Percentiles rank a stretch among this genome's conserved stretches.
Conservation (phyloP, 208 protist genomes). For the Trichomonas gallinae region DNA sequence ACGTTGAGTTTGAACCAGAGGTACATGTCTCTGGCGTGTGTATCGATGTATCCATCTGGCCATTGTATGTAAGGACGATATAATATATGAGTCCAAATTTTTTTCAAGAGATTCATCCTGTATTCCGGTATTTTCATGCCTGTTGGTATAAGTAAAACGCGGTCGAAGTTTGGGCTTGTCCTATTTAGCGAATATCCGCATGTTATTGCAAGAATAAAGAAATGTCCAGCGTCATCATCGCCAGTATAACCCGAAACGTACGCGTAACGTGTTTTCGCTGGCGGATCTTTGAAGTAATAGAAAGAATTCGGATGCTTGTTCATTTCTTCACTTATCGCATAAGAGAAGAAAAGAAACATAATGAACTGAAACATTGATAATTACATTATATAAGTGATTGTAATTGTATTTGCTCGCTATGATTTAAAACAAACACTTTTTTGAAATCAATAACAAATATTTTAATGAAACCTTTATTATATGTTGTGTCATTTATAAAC, state of each 20-base stretch:
- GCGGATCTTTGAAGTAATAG: neutral
- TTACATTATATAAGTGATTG: too few species aligned
- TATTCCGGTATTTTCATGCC: neutral
- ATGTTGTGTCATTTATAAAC: too few species aligned
- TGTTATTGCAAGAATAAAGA: neutral
- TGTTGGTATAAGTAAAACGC: neutral
- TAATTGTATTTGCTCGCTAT: too few species aligned
- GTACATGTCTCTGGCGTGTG: neutral
- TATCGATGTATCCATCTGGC: neutral
- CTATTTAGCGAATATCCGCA: neutral
- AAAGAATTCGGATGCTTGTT: neutral
- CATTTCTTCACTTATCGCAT: neutral
- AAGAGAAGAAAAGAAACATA: too few species aligned
- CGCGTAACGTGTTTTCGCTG: neutral
- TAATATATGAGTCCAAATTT: neutral
- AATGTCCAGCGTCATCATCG: neutral
- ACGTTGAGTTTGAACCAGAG: neutral
- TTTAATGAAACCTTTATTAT: too few species aligned
- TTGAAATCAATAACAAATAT: too few species aligned
- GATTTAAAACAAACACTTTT: too few species aligned
- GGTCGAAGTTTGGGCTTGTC: neutral
- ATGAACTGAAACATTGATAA: too few species aligned
- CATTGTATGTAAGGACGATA: neutral
- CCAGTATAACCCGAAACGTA: neutral
- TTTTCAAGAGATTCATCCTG: neutral